Conservation (phyloP, 257 asterid genomes). For the Osmanthus fragrans region DNA sequence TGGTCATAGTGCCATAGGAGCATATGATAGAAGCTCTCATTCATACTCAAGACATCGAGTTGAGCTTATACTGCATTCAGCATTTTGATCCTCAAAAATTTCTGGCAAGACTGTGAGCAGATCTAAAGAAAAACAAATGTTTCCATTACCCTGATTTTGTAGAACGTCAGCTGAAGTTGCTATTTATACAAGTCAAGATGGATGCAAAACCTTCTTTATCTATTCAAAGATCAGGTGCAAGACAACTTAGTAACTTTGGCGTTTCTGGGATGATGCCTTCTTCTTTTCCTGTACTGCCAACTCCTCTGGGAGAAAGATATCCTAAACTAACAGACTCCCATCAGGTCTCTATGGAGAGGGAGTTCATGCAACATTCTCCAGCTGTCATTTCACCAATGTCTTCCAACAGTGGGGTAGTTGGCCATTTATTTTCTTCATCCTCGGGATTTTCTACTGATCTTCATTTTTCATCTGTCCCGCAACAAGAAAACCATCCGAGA, state of each 20-base stretch:
- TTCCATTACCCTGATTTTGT: neutral
- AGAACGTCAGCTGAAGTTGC: slow-evolving; percentile 16
- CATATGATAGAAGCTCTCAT: neutral
- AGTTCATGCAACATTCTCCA: slow-evolving; percentile 36
- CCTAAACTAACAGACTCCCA: slow-evolving; percentile 42
- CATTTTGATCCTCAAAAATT: neutral
- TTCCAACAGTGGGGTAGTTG: slow-evolving; percentile 54
- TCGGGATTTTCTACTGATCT: slow-evolving; percentile 60
- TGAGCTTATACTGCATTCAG: neutral
- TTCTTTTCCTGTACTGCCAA: slow-evolving; percentile 52
- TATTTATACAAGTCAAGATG: slow-evolving; percentile 32
- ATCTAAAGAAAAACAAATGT: neutral
- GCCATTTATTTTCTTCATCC: slow-evolving; percentile 61
- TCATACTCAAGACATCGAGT: neutral
- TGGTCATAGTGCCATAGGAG: neutral
- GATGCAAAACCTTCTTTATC: slow-evolving; percentile 56
- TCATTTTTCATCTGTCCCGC: slow-evolving; percentile 54
- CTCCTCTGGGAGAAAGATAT: slow-evolving; percentile 41
- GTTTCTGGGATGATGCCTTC: slow-evolving; percentile 51
- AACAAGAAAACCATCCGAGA: slow-evolving; percentile 48
- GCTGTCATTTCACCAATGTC: slow-evolving; percentile 43
- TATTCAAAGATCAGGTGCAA: slow-evolving; percentile 53
- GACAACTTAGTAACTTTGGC: slow-evolving; percentile 51
- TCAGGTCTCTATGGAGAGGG: slow-evolving; percentile 35
- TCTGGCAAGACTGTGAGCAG: neutral